A percentile compares a stretch with the other conserved stretches of the same genome.
Evolutionary conservation across 202 grass and related monocot species (phyloP).

Genomic region (Schoenoplectus tabernaemontani): DNA sequence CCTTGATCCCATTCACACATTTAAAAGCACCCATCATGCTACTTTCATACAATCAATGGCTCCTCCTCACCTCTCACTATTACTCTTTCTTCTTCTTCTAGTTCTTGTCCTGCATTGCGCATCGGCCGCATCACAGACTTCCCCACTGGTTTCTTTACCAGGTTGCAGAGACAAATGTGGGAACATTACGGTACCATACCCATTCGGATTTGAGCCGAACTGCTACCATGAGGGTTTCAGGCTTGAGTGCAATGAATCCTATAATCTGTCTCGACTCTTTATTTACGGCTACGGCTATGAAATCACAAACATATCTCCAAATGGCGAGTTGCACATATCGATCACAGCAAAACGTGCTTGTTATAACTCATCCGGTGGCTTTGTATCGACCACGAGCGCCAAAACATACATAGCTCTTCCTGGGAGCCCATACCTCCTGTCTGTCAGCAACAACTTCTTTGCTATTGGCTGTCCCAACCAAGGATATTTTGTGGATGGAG

Average conservation of each 20-base stretch:
- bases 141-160: conserved; percentile 2
- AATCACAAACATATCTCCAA: conserved; percentile 5
- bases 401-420: background rate
- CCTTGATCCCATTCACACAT: background rate
- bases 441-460: conserved; percentile 21
- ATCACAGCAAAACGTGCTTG: conserved; percentile 5
- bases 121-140: background rate
- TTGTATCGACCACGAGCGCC: background rate
- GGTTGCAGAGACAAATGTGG: conserved; percentile 30
- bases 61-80: background rate
- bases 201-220: conserved; percentile 21
- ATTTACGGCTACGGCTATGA: background rate
- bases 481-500: background rate
- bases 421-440: background rate
- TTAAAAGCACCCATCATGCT: background rate
- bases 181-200: conserved; percentile 14
- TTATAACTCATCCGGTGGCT: background rate
- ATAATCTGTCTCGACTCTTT: conserved; percentile 8
- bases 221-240: conserved; percentile 26
- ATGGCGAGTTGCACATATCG: conserved; percentile 11
- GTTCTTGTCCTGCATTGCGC: background rate
- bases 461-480: conserved; percentile 32
- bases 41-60: background rate
- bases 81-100: background rate
- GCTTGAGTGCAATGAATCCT: conserved; percentile 26